A percentile compares a stretch with the other conserved stretches of the same genome.
These are phyloP conservation scores for Taiozyma sp. DNA, from an alignment of 1,139 yeast genomes.

Conservation along the genomic window DNA sequence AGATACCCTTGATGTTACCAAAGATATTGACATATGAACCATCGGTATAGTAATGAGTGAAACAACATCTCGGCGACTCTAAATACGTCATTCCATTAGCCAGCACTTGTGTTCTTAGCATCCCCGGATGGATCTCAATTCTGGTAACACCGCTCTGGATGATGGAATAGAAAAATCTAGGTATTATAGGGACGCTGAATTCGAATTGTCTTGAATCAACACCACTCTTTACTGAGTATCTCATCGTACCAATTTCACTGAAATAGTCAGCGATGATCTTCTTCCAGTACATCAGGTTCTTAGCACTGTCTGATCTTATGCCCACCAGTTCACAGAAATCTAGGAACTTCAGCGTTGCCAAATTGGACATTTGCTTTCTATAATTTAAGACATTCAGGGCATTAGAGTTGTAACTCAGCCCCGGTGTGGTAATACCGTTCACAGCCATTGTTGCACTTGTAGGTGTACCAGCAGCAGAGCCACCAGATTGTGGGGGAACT, in stretches of 20 bases:
- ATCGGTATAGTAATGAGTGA: slow-evolving; percentile 56
- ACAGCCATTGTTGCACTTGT: not conserved
- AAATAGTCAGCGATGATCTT: slow-evolving; percentile 43
- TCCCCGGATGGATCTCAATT: slow-evolving; percentile 57
- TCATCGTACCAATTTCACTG: slow-evolving; percentile 41
- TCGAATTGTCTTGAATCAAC: slow-evolving; percentile 55
- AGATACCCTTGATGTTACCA: slow-evolving; percentile 55
- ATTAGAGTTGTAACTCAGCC: slow-evolving; percentile 5
- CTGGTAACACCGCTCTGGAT: slow-evolving; percentile 50
- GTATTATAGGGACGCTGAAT: slow-evolving; percentile 60
- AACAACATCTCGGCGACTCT: slow-evolving; percentile 51
- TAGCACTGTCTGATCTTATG: slow-evolving; percentile 31
- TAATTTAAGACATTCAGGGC: slow-evolving; percentile 13
- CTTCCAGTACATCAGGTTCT: slow-evolving; percentile 43
- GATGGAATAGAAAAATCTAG: slow-evolving; percentile 55
- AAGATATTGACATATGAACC: slow-evolving; percentile 63
- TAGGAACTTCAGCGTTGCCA: slow-evolving; percentile 31
- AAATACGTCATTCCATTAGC: slow-evolving; percentile 63
- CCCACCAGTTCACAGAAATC: slow-evolving; percentile 37
- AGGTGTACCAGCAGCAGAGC: not conserved
- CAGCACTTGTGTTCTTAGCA: slow-evolving; percentile 61
- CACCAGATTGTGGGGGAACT: not conserved
- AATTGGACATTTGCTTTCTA: slow-evolving; percentile 26
- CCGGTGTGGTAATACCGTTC: not conserved
- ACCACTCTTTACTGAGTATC: slow-evolving; percentile 40